Evolutionary conservation across 2,329 filamentous ascomycete species (phyloP).

Genomic region (Apiospora aurea): DNA sequence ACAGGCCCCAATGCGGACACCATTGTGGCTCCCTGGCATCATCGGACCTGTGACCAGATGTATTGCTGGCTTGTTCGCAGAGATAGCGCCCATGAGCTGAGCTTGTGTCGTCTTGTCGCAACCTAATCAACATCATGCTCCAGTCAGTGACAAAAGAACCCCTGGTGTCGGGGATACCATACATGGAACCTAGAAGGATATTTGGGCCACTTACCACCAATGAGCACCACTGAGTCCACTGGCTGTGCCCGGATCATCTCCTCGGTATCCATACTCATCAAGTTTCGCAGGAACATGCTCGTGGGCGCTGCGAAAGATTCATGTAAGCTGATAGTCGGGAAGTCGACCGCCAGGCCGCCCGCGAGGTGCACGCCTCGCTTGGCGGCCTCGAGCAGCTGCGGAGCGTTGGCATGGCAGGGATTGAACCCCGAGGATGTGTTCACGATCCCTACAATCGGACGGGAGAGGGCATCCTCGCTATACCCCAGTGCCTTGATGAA

Average conservation of each 20-base stretch:
- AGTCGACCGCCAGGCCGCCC: constrained; percentile 74
- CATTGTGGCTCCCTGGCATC: constrained; percentile 74
- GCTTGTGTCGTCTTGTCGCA: constrained; percentile 80
- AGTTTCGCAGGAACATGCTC: constrained; percentile 76
- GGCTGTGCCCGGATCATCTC: constrained; percentile 79
- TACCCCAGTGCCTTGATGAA: constrained; percentile 82
- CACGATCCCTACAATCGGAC: constrained; percentile 77
- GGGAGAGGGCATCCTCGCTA: constrained; percentile 72
- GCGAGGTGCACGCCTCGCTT: constrained; percentile 72
- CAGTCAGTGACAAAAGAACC: neutral
- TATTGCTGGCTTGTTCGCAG: constrained; percentile 74
- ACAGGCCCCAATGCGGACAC: constrained; percentile 72
- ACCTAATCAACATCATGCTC: constrained; percentile 51
- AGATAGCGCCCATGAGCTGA: constrained; percentile 78
- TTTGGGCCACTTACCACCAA: constrained; percentile 62
- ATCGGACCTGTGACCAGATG: constrained; percentile 76
- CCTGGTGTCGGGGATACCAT: neutral
- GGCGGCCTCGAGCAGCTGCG: constrained; percentile 73
- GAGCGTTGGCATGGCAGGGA: constrained; percentile 76
- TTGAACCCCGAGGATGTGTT: constrained; percentile 79
- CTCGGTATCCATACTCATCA: constrained; percentile 83
- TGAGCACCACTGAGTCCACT: constrained; percentile 70
- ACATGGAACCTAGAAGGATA: neutral
- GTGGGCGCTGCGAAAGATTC: constrained; percentile 75
- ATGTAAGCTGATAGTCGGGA: constrained; percentile 76